A percentile compares a stretch with the other conserved stretches of the same genome.
Evolutionary conservation across 176 grass and related monocot species (phyloP).

Genomic region (Paspalum vaginatum): DNA sequence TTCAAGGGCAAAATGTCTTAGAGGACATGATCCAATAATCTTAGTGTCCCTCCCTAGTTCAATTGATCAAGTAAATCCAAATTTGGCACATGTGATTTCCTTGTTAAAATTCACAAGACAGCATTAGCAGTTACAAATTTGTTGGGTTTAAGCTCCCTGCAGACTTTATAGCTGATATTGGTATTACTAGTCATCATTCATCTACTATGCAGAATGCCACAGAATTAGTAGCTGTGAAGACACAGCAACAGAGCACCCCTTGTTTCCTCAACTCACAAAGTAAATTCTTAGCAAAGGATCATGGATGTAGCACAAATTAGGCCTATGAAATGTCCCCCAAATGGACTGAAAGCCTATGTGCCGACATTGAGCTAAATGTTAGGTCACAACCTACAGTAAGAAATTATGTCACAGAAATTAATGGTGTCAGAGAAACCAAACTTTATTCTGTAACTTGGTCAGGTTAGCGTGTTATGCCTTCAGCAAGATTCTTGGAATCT

Average conservation of each 20-base stretch:
- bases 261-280: slow-evolving; percentile 14
- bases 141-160: slow-evolving; percentile 14
- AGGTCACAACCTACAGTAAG: background rate
- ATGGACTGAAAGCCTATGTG: background rate
- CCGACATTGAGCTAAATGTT: background rate
- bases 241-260: background rate
- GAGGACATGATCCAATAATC: slow-evolving; percentile 8
- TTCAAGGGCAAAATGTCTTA: slow-evolving; percentile 1
- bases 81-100: background rate
- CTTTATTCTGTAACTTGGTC: slow-evolving; percentile 33
- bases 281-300: background rate
- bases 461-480: slow-evolving; percentile 33
- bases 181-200: slow-evolving; percentile 17
- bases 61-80: slow-evolving; percentile 19
- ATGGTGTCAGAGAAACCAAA: background rate
- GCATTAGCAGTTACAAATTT: slow-evolving; percentile 13
- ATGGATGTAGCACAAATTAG: background rate
- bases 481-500: slow-evolving; percentile 43
- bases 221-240: background rate
- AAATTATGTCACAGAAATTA: slow-evolving; percentile 6
- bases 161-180: slow-evolving; percentile 24
- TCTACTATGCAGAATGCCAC: background rate
- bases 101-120: slow-evolving; percentile 9
- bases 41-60: background rate
- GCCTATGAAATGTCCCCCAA: background rate